A percentile compares a stretch with the other conserved stretches of the same genome.
Conservation (phyloP, 73 alveolate species). For the Paraurostyla sp. region DNA sequence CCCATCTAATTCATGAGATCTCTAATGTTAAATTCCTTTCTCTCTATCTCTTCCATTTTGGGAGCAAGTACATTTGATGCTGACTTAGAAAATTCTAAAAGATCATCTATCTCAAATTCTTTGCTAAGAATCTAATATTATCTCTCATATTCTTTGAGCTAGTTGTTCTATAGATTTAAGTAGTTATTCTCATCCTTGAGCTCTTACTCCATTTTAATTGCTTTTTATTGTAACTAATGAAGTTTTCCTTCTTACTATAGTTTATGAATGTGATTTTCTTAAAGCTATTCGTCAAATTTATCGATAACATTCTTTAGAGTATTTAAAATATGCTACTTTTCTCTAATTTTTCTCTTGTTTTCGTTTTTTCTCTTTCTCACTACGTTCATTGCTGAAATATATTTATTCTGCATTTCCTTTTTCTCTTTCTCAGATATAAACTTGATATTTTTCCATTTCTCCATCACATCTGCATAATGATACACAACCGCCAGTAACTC, state of each 20-base stretch:
- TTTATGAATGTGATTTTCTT: conserved; percentile 24
- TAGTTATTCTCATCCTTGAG: conserved; percentile 8
- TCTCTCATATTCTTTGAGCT: conserved; percentile 49
- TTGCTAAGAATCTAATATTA: neutral
- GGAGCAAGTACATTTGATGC: conserved; percentile 29
- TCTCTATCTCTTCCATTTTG: conserved; percentile 8
- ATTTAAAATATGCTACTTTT: neutral
- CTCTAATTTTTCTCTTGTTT: conserved; percentile 31
- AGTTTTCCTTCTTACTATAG: conserved; percentile 37
- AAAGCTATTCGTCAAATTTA: neutral
- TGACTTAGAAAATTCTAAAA: neutral
- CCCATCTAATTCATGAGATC: conserved; percentile 52
- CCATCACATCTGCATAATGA: conserved; percentile 62
- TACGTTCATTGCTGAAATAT: neutral
- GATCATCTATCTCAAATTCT: neutral
- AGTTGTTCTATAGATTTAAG: neutral
- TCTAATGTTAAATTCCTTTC: conserved; percentile 5
- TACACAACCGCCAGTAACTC: conserved; percentile 49
- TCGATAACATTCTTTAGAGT: conserved; percentile 12
- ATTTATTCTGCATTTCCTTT: conserved; percentile 45
- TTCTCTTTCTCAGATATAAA: conserved; percentile 44
- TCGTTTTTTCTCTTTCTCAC: conserved; percentile 33
- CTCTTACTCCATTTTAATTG: conserved; percentile 19
- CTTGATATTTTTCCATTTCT: conserved; percentile 45
- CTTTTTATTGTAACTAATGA: neutral